Base-by-base conservation (phyloP, 305 asterid species). In the Lippia alba region DNA sequence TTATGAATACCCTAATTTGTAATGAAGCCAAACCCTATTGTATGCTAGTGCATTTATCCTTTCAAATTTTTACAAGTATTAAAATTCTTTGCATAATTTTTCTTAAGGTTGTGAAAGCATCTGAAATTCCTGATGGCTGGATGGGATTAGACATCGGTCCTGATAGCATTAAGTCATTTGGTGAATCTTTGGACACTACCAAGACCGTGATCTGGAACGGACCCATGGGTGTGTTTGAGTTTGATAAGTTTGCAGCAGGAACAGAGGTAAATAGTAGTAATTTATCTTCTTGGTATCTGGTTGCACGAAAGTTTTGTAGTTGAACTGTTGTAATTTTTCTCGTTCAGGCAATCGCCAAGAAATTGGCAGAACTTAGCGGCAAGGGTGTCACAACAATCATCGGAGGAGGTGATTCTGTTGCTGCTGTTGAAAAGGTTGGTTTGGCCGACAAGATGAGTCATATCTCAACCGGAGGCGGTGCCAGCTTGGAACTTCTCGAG, bases 371-470 rank as follows among this genome's bases (percentile, higher is more conserved):
- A 71, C 84, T 91, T 12, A 89, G 96, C 18, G 91, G 85, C 40
- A 89, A 85, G 69, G 96, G 96, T 19, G 97, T 85, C 79, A 91
- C 96, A 3, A 88, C 97, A 8, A 88, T 91, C 65, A 88, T 91
- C n/a, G 97, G 96, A 70, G 97, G 97, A 45, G 97, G 97, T 18
- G 96, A 90, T 71, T 90, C 97, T 3, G 97, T 90, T 9, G 97
- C 97, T 8, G 97, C 97, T 3, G 97, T 91, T 0, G 97, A 91
- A 84, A 88, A 91, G 82, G 96, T 68, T 34, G 97, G 97, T 33
- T 82, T 90, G 41, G 96, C 96, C 1, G 91, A 86, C 39, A 84
- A 85, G 80, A 91, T 91, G 97, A 91, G 97, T 85, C 97, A 91
- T 61, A 91, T 91, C 67, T 91, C 97, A 4, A 91, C 97, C 0